Evolutionary conservation across 305 asterid genomes (phyloP).

Genomic region (Petunia hybrid): DNA sequence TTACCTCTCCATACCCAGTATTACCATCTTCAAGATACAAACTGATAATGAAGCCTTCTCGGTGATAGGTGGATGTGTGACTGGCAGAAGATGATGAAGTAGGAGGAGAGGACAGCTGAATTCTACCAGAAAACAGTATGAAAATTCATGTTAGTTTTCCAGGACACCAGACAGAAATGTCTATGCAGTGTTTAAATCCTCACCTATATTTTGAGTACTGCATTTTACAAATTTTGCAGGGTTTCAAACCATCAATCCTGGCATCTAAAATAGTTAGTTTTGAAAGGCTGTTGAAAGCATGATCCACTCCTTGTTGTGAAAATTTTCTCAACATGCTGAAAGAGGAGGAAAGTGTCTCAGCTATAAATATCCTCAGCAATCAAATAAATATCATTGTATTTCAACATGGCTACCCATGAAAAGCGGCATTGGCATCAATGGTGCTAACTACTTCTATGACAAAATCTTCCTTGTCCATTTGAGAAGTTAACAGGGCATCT

Average conservation of each 20-base stretch:
- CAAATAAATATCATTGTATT: constrained; percentile 14
- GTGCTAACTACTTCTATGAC: constrained; percentile 91
- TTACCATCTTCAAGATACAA: constrained; percentile 85
- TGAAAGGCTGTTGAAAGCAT: constrained; percentile 64
- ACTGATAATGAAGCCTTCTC: constrained; percentile 87
- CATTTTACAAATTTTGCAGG: constrained; percentile 68
- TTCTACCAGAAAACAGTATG: constrained; percentile 56
- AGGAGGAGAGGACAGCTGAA: constrained; percentile 88
- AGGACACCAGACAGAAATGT: constrained; percentile 3
- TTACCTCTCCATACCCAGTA: constrained; percentile 92
- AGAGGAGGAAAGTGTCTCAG: constrained; percentile 35
- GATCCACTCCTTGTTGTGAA: constrained; percentile 70
- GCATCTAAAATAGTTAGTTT: constrained; percentile 54
- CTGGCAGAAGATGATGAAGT: constrained; percentile 73
- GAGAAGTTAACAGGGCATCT: constrained; percentile 74
- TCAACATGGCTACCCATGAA: constrained; percentile 69
- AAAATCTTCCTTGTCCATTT: constrained; percentile 70
- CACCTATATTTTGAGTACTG: constrained; percentile 81
- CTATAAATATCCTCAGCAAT: constrained; percentile 22
- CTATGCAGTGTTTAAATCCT: constrained; percentile 37
- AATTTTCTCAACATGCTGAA: constrained; percentile 76
- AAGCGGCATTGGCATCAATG: constrained; percentile 75
- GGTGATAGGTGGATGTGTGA: constrained; percentile 51
- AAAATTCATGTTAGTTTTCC: constrained; percentile 8
- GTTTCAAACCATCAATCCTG: constrained; percentile 42